phyloP scores from a whole-genome alignment of 2,329 filamentous ascomycete species.

The Ophiostoma populinum region DNA sequence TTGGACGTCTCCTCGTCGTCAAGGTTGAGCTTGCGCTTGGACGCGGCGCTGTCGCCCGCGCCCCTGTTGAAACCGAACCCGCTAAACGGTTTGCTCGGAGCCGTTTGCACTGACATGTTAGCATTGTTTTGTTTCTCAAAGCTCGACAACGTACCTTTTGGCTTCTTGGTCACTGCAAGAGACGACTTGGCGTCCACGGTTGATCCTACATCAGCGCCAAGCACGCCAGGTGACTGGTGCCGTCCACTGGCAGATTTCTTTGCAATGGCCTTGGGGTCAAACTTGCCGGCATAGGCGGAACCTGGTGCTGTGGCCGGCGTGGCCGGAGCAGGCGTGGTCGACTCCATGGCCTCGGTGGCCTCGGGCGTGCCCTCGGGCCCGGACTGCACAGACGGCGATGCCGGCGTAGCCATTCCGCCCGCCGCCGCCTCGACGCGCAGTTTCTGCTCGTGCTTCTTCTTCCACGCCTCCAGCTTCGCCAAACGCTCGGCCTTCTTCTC shows the following conservation, averaged over 20 bases:
- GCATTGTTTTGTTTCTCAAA: slow-evolving; percentile 12
- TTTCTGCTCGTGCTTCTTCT: slow-evolving; percentile 69
- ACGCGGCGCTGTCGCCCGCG: slow-evolving; percentile 43
- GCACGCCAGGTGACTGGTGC: slow-evolving; percentile 33
- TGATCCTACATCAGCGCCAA: slow-evolving; percentile 27
- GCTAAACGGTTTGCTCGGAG: slow-evolving; percentile 45
- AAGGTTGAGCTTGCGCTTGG: slow-evolving; percentile 64
- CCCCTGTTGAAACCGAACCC: slow-evolving; percentile 57
- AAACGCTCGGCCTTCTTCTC: slow-evolving; percentile 67
- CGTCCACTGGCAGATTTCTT: slow-evolving; percentile 56
- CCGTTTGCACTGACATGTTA: not conserved
- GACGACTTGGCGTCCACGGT: not conserved
- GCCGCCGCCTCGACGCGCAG: slow-evolving; percentile 59
- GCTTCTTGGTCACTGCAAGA: not conserved
- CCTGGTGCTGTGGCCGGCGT: slow-evolving; percentile 32
- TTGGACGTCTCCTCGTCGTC: slow-evolving; percentile 76
- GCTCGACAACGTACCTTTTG: slow-evolving; percentile 5
- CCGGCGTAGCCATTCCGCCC: slow-evolving; percentile 45
- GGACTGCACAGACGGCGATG: not conserved
- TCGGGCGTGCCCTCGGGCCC: slow-evolving; percentile 16
- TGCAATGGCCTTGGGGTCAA: slow-evolving; percentile 70
- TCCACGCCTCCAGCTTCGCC: slow-evolving; percentile 78
- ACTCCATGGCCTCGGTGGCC: too few species aligned
- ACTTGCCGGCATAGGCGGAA: slow-evolving; percentile 55
- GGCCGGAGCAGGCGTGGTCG: too few species aligned